Evolutionary conservation across 257 asterid species (phyloP).

Genomic region (Solanum clarkiae): DNA sequence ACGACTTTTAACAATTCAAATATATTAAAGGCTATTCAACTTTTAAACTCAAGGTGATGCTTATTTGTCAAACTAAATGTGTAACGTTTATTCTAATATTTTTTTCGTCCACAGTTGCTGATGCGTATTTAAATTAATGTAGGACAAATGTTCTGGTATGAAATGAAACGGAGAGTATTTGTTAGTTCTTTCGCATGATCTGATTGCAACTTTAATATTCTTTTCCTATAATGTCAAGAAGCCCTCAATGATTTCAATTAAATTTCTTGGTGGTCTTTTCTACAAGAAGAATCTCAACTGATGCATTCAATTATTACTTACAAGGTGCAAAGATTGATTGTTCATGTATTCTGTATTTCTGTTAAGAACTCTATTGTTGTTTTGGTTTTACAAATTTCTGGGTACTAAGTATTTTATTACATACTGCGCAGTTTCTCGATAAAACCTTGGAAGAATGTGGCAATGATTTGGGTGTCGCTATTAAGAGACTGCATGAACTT

Average conservation of each 20-base stretch:
- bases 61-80: not conserved
- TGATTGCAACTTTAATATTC: not conserved
- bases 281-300: not conserved
- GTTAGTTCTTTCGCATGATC: not conserved
- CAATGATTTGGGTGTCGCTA: constrained; percentile 42
- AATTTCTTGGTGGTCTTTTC: not conserved
- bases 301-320: not conserved
- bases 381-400: not conserved
- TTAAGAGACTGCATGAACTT: constrained; percentile 38
- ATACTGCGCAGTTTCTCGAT: constrained; percentile 43
- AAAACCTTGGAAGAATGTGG: constrained; percentile 44
- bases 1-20: not conserved
- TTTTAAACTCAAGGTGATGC: not conserved
- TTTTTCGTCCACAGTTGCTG: not conserved
- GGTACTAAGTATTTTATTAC: not conserved
- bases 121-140: not conserved
- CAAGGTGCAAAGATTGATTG: not conserved
- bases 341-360: not conserved
- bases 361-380: not conserved
- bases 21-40: not conserved
- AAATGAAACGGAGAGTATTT: not conserved
- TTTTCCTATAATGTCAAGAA: not conserved
- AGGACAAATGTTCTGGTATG: not conserved
- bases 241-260: not conserved
- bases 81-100: not conserved